Base-by-base conservation (phyloP, 2,329 filamentous ascomycete species). In the Nakataea oryzae region DNA sequence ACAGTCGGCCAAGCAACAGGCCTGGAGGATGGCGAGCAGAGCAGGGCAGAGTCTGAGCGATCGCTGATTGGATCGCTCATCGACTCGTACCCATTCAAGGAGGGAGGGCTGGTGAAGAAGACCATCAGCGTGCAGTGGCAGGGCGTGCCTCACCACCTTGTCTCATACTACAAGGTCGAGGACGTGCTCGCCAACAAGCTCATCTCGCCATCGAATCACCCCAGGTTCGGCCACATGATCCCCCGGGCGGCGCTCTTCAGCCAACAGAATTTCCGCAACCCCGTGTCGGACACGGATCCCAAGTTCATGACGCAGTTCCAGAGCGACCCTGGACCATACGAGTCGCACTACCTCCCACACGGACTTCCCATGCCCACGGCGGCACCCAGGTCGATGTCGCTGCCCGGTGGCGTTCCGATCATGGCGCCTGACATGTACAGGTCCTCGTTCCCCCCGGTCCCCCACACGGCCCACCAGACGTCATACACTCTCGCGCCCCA, bases 71-170 rank as follows among this genome's bases (percentile, higher is more conserved):
- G 92, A 7, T 96, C 91, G 0, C 79, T 96, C 14, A 84, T 93
- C n/a, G 92, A 96, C 74, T 92, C 89, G 0, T 96, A 96, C 69
- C 85, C 86, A 34, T 96, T 96, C 81, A 95, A 95, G 70, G 79
- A 86, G 17, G 83, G 86, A 1, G 92, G 93, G 0, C 76, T 97
- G 54, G 84, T 96, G 65, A 97, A 97, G 81, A 96, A 96, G 79
- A 96, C 92, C 0, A 92, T 96, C 74, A 93, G 88, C 68, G 85
- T 96, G 54, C 86, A 83, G 2, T 86, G 88, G 60, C 81, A 87
- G 29, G 88, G 88, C 2, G 83, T 92, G 2, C 86, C 86, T 2
- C 92, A 96, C 69, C 92, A 96, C 69, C 77, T 97, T 60, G 91
- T 96, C 54, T 93, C 89, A 21, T 97, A 97, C 72, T 96, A 96